Evolutionary conservation across 176 grass and related monocot species (phyloP), one percentile per base, ranked within the genome.

Genomic region (Paspalum notatum): DNA sequence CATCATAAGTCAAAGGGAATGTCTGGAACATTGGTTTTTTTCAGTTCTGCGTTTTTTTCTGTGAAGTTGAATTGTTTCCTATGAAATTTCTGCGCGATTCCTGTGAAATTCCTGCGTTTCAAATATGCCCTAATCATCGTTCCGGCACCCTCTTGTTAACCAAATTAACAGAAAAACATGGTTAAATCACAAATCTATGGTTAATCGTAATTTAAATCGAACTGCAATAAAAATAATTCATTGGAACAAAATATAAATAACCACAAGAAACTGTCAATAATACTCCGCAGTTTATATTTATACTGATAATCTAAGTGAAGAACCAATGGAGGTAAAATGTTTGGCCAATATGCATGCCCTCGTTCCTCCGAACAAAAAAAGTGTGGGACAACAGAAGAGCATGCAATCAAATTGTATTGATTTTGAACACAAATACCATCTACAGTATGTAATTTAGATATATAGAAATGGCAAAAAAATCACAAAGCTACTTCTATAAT

Each of bases 91-190:
- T 32, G 3, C 3, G 32, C 32, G 32, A 32, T 32, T 32, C 32
- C 3, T 32, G 32, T 32, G 32, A 32, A 32, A 32, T 32, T 32
- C 32, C 32, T 32, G 32, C 3, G 32, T 32, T 32, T 3, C 32
- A 32, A 32, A 32, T 32, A 32, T 1, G 32, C 32, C 32, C 32
- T 32, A 32, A 32, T 32, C 32, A 32, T 32, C 32, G 3, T 32
- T 32, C 32, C 3, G 32, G 32, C 32, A 32, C 32, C 32, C 32
- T 32, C 32, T 32, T 8, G 43, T 45, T 45, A 8, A 45, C 43
- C 57, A 60, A 60, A 60, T 60, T 60, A 37, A 62, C 25, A 25
- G 52, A 40, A 72, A 58, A 74, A 64, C 13, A 79, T 8, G 6
- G 14, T 59, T 70, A 66, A 57, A 73, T 73, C 69, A 72, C 7